Percentiles rank a stretch among this genome's conserved stretches.
phyloP scores from a whole-genome alignment of 106 monocot genomes.

The Posidonia australis region DNA sequence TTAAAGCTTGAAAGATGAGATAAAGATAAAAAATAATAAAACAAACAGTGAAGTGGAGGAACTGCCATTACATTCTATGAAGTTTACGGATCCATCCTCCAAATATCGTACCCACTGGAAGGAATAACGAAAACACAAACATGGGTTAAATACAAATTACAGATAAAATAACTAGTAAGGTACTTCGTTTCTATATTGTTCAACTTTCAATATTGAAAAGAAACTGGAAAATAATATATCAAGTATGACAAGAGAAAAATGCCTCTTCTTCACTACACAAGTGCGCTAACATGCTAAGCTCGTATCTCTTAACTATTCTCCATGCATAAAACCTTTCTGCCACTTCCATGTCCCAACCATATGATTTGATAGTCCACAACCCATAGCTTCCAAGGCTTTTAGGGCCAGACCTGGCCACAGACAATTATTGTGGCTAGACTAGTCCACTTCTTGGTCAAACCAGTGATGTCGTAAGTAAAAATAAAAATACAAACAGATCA shows the following conservation, averaged over 20 bases:
- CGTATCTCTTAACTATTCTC: not conserved
- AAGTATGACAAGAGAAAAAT: no score
- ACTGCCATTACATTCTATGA: constrained; percentile 19
- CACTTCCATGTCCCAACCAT: not conserved
- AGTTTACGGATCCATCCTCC: constrained; percentile 31
- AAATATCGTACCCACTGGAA: constrained; percentile 24
- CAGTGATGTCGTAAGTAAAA: no score
- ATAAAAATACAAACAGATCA: no score
- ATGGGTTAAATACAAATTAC: not conserved
- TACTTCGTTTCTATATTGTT: not conserved
- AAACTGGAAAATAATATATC: no score
- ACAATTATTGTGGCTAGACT: no score
- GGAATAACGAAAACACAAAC: not conserved
- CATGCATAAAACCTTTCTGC: not conserved
- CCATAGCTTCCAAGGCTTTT: not conserved
- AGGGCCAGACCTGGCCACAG: no score
- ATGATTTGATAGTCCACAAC: not conserved
- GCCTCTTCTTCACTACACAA: no score
- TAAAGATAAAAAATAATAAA: not conserved
- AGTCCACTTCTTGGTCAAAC: no score
- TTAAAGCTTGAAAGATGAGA: not conserved
- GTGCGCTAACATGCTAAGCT: no score
- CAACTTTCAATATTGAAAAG: no score
- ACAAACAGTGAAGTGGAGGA: not conserved
- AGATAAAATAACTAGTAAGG: not conserved